Base-by-base conservation (phyloP, 176 grass and related monocot species). In the Aechmea fasciata region DNA sequence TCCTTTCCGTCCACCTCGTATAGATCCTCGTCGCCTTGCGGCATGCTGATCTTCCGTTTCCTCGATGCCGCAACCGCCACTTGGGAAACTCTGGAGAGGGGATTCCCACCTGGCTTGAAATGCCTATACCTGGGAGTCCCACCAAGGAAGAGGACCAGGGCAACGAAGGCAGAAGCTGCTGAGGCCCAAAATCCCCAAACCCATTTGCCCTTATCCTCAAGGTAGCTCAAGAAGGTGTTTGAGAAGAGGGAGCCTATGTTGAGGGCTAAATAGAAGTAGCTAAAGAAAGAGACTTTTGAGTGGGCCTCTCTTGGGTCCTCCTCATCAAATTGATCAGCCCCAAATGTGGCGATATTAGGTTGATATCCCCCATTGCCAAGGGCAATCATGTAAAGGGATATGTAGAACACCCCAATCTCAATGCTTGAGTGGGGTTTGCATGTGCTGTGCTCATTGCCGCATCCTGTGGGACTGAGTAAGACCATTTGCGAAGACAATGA, bases 191-290 rank as follows among this genome's bases (percentile, higher is more conserved):
- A 97, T 0, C 93, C 93, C 2, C 92, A 51, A 0, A 76, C 77
- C 93, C 93, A 97, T 5, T 47, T 10, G 68, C 93, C 93, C 13
- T 78, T 48, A 67, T 97, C 84, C 84, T 97, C 83, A 55, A 92
- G 52, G 79, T 90, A 97, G 79, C 88, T 84, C 41, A 97, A 71
- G 79, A 97, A 83, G 57, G 89, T 97, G 83, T 97, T 92, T 69
- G 93, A 97, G 81, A 97, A 92, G 69, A 97, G 93, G 0, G 93
- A 97, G 11, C 93, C 93, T 22, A 97, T 69, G 81, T 97, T 97
- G 78, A 97, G 93, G 20, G 86, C 89, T 52, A 97, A 68, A 84
- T 97, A 97, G 81, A 97, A 97, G 86, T 87, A 97, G 90, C 93
- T 97, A 70, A 97, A 96, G 84, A 92, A 97, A 25, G 93, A 89